Percentiles rank a stretch among this genome's conserved stretches.
Conservation (phyloP, 225 moss, liverwort and hornwort genomes). For the Anthoceros angustus region DNA sequence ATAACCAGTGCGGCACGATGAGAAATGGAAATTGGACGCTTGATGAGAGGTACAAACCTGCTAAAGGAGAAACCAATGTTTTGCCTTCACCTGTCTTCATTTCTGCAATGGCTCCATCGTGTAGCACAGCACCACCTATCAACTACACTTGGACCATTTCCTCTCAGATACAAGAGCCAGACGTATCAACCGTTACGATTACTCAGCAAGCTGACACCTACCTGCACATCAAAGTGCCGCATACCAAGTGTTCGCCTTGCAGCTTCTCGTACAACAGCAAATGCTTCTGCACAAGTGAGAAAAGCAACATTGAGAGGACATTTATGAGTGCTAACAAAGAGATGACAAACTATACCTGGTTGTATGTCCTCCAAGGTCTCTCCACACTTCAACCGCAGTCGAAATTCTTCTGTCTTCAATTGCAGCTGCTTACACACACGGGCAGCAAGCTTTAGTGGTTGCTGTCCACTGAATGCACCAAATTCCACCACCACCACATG, state of each 20-base stretch:
- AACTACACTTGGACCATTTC: constrained; percentile 24
- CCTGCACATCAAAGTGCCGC: constrained; percentile 99
- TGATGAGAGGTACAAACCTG: constrained; percentile 18
- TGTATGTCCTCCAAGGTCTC: constrained; percentile 72
- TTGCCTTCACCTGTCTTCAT: constrained; percentile 99
- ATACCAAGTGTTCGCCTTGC: constrained; percentile 88
- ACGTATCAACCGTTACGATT: neutral
- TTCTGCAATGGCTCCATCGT: constrained; percentile 94
- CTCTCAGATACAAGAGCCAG: neutral
- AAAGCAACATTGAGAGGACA: neutral
- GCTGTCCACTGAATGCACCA: neutral
- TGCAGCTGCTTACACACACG: constrained; percentile 28
- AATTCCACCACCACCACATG: too few relatives aligned
- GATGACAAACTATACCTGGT: constrained; percentile 25
- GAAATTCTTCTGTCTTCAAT: constrained; percentile 63
- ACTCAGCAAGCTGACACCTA: constrained; percentile 7
- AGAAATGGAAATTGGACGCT: neutral
- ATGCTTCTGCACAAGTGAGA: constrained; percentile 42
- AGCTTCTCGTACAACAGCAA: constrained; percentile 95
- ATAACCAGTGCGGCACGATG: neutral
- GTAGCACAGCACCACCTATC: constrained; percentile 94
- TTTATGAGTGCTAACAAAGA: neutral
- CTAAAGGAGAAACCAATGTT: constrained; percentile 86
- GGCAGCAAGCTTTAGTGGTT: neutral
- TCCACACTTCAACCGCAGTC: constrained; percentile 51